phyloP scores from a whole-genome alignment of 345 rosid genomes.

The Euphorbia lathyris region DNA sequence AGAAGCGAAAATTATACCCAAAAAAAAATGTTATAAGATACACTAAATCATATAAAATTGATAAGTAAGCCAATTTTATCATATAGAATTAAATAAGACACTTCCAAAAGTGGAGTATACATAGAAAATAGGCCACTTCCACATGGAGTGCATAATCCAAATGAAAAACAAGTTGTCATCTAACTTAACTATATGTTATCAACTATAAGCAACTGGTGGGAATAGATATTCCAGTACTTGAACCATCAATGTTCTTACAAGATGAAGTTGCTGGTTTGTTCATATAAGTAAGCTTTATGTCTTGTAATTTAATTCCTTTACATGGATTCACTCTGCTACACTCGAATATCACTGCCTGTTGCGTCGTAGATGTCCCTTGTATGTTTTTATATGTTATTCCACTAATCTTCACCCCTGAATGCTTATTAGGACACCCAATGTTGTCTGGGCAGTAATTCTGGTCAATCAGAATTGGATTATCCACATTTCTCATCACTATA shows the following conservation, averaged over 20 bases:
- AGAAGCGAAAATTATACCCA: no score
- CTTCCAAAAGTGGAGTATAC: not conserved
- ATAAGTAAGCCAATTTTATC: no score
- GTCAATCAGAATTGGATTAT: constrained; percentile 11
- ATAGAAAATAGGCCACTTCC: not conserved
- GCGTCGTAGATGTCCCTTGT: constrained; percentile 40
- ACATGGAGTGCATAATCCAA: not conserved
- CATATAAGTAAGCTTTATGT: constrained; percentile 32
- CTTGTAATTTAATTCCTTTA: constrained; percentile 25
- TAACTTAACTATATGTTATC: no score
- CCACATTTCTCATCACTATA: constrained; percentile 26
- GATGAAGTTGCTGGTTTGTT: constrained; percentile 31
- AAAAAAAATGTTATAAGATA: no score
- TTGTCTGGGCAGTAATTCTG: constrained; percentile 19
- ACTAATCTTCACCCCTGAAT: constrained; percentile 41
- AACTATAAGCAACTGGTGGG: constrained; percentile 32
- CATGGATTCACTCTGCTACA: constrained; percentile 41
- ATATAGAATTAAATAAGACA: not conserved
- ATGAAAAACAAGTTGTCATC: not conserved
- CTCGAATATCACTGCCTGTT: constrained; percentile 32
- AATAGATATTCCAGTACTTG: constrained; percentile 24
- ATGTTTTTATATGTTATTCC: constrained; percentile 36
- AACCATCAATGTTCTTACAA: constrained; percentile 30
- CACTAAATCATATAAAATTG: no score
- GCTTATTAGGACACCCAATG: constrained; percentile 15